Evolutionary conservation across 2,329 filamentous ascomycete species (phyloP), one percentile per base, ranked within the genome.

Genomic region (Epichloe typhina): DNA sequence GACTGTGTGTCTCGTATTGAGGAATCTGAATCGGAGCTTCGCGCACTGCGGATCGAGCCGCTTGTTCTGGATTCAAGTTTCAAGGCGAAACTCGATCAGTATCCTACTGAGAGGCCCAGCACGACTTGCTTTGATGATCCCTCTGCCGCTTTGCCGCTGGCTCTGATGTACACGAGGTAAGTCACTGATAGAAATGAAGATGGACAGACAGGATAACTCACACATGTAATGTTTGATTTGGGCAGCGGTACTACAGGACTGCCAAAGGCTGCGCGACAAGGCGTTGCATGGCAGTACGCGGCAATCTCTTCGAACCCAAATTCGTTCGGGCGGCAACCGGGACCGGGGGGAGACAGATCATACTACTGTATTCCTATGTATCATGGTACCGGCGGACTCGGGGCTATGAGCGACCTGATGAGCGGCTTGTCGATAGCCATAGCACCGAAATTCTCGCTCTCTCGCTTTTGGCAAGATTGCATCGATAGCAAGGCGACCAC

Each of bases 381-480:
- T 39, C 49, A 53, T 44, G 52, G 52, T n/a, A 53, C 52, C 2
- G 52, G 52, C 5, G 52, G 49, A 7, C 17, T 49, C 3, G 26
- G 36, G 3, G 49, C 46, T 11, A 48, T 53, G 12, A 31, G 31
- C 6, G 46, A 53, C 31, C 23, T 53, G 40, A 51, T 51, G 52
- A 51, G 36, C 42, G 52, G 52, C 19, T 5, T 43, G 8, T 51
- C 49, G n/a, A 31, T 53, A 31, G 51, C 49, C 9, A 15, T 53
- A 33, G 41, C 45, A 13, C 51, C 51, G 2, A 53, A 48, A 19
- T 53, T 53, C 9, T 53, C 52, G 5, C 41, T 53, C 26, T 53
- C 52, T 15, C 26, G 46, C 19, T 53, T 53, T 26, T 53, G 52
- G 52, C 35, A 48, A 21, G 52, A 53, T 23, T 53, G 49, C 17